Conservation (phyloP, 176 grass and related monocot genomes). For the Hyparrhenia diplandra region DNA sequence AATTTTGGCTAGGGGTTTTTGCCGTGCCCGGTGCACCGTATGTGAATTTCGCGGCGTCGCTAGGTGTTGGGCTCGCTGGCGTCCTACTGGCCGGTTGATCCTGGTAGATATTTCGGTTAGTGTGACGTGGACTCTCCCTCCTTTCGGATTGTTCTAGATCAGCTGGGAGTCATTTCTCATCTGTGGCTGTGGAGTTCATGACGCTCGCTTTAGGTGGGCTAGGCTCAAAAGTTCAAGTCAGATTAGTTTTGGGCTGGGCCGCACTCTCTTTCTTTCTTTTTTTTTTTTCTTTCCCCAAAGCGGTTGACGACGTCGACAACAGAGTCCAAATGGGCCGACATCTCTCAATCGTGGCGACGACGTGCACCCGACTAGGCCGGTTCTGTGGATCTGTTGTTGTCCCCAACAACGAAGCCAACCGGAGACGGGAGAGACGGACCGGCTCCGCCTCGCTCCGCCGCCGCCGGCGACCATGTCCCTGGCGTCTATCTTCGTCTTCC, state of each 20-base stretch:
- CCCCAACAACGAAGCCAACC: too few relatives aligned
- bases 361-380: background rate
- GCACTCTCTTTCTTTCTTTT: too few relatives aligned
- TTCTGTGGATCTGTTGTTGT: too few relatives aligned
- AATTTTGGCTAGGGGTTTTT: constrained; percentile 8
- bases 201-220: background rate
- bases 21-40: background rate
- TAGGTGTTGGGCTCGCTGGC: constrained; percentile 9
- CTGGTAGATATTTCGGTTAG: background rate
- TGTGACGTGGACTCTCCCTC: background rate
- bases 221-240: background rate
- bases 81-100: background rate
- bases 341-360: background rate
- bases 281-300: too few relatives aligned
- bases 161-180: background rate
- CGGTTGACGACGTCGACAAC: too few relatives aligned
- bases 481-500: constrained; percentile 61
- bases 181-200: background rate
- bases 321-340: too few relatives aligned
- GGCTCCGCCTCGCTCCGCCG: background rate
- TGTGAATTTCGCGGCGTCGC: background rate
- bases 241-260: background rate
- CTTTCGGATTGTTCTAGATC: constrained; percentile 1
- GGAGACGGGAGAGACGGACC: background rate
- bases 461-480: constrained; percentile 46